phyloP scores from a whole-genome alignment of 1,284 basidiomycete genomes.

The Malassezia arunalokei region DNA sequence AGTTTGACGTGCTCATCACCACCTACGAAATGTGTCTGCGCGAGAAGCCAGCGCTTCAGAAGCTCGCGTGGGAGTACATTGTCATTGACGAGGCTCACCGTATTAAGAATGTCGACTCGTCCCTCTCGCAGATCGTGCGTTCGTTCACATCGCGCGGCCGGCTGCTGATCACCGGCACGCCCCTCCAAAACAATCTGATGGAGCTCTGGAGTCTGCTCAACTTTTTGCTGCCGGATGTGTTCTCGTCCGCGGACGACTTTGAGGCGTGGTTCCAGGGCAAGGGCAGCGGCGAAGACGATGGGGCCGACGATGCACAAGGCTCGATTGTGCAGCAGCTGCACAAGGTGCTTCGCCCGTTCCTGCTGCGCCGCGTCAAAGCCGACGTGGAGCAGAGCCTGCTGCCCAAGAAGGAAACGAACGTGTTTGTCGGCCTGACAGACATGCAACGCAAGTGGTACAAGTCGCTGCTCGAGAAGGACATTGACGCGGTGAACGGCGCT shows the following conservation, averaged over 20 bases:
- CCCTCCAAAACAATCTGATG: conserved; percentile 92
- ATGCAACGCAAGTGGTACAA: conserved; percentile 89
- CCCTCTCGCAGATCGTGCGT: conserved; percentile 87
- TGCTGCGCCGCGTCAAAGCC: conserved; percentile 84
- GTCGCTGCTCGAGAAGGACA: conserved; percentile 84
- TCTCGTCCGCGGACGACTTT: conserved; percentile 52
- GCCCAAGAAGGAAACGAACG: conserved; percentile 98
- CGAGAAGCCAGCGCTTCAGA: conserved; percentile 79
- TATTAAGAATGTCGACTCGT: conserved; percentile 97
- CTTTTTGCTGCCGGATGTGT: conserved; percentile 54
- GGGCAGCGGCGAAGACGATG: conserved; percentile 49
- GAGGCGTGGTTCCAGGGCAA: conserved; percentile 62
- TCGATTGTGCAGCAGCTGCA: conserved; percentile 88
- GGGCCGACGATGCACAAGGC: conserved; percentile 54
- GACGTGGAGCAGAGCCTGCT: conserved; percentile 94
- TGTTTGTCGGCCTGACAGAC: conserved; percentile 91
- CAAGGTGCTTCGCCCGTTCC: conserved; percentile 88
- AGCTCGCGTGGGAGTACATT: conserved; percentile 96
- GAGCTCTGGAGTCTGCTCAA: conserved; percentile 92
- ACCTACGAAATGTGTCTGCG: conserved; percentile 96
- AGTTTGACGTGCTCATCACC: conserved; percentile 90
- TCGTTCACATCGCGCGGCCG: conserved; percentile 77
- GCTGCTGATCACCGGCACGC: conserved; percentile 90
- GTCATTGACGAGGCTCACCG: conserved; percentile 97
- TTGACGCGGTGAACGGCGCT: conserved; percentile 77